Evolutionary conservation across 257 asterid genomes (phyloP), one percentile per base, ranked within the genome.

Genomic region (Solanum corneliomulleri): DNA sequence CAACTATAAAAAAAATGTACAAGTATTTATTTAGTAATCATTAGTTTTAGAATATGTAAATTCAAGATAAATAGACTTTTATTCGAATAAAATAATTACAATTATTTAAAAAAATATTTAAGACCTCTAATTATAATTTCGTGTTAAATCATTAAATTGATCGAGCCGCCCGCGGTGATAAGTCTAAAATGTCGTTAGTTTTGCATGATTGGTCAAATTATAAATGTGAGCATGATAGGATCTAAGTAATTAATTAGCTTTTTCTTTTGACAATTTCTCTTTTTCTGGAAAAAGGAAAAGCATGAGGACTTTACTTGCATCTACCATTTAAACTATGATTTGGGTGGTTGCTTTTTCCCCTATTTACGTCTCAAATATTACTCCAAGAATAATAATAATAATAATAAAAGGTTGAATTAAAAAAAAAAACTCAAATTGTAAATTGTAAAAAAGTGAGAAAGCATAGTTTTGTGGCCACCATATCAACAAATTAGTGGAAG

Each of bases 231-330:
- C n/a, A 14, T 13, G 83, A 25, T 44, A 44, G 58, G 39, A 47
- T 25, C 83, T 12, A n/a, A 76, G 37, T 72, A 35, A 35, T n/a
- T 72, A 35, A 35, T n/a, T 76, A n/a, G 60, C 37, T 42, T 76
- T 76, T 76, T 9, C 60, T 7, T n/a, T 42, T 42, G 60, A 42
- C 60, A 18, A 5, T 72, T 72, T 18, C 33, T 33, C 39, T 8
- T 7, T 71, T 71, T 9, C 5, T n/a, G 13, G 21, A 31, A 15
- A 14, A 69, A 33, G 8, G 42, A 35, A 44, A 44, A 77, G 15
- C 83, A 44, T 15, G 64, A 77, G 25, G 39, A 77, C 83, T 44
- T 77, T 77, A 77, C 60, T 77, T 16, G 14, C 83, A 44, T 77
- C 62, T 77, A 3, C 39, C 83, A 77, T 77, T 18, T 25, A 35